Conservation (phyloP, 208 protist species). For the Leishmania arabica region DNA sequence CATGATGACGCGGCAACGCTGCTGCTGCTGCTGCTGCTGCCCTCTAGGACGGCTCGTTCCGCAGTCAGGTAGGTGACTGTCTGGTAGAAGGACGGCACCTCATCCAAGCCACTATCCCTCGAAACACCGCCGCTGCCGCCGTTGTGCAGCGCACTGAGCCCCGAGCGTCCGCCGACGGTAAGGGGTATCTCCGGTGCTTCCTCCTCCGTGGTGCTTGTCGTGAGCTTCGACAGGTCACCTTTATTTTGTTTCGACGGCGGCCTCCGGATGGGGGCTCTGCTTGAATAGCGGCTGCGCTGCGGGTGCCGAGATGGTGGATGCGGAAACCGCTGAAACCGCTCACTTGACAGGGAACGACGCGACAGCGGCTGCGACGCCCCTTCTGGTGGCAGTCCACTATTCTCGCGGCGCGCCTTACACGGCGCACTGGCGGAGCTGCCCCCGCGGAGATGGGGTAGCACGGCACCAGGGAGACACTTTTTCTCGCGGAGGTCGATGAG, state of each 20-base stretch:
- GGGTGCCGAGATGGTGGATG: not conserved
- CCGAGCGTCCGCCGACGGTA: not conserved
- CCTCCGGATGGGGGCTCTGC: not conserved
- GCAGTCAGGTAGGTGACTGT: constrained; percentile 18
- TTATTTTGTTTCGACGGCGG: not conserved
- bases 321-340: not conserved
- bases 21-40: not conserved
- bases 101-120: not conserved
- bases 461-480: not conserved
- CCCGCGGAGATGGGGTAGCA: constrained; percentile 2
- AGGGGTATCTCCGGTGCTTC: not conserved
- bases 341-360: not conserved
- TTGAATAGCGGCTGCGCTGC: not conserved
- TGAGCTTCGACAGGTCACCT: not conserved
- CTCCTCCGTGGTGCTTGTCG: not conserved
- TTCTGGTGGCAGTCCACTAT: not conserved
- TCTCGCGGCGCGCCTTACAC: constrained; percentile 1
- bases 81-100: constrained; percentile 19
- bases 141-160: not conserved
- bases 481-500: constrained; percentile 1
- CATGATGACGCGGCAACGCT: not conserved
- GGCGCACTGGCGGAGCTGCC: constrained; percentile 5
- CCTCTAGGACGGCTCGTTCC: not conserved
- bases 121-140: not conserved
- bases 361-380: not conserved